These are phyloP conservation scores for Malus hybrid DNA, from an alignment of 331 rosid genomes.

Conservation along the genomic window DNA sequence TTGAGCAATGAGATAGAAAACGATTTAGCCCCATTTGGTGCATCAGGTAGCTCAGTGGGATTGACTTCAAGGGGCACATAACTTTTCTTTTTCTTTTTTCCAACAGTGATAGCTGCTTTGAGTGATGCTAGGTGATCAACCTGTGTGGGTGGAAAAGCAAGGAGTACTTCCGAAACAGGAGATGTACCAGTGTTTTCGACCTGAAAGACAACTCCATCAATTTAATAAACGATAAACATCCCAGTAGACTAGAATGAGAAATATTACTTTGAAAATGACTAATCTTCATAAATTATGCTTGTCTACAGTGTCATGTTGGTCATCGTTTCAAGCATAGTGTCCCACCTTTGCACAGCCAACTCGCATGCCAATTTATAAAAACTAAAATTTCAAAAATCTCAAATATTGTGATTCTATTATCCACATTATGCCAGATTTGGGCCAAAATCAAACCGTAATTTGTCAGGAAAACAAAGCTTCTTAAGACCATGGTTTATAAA, in stretches of 20 bases:
- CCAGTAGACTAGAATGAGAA: neutral
- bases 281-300: neutral
- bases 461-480: neutral
- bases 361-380: neutral
- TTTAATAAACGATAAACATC: neutral
- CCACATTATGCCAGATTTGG: neutral
- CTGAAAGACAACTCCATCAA: slow-evolving; percentile 36
- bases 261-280: neutral
- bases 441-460: neutral
- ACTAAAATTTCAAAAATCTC: neutral
- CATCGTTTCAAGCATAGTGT: neutral
- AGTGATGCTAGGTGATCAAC: slow-evolving; percentile 59
- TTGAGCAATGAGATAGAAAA: slow-evolving; percentile 53
- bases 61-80: slow-evolving; percentile 79
- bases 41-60: slow-evolving; percentile 53
- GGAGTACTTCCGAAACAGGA: slow-evolving; percentile 64
- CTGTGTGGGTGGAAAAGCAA: slow-evolving; percentile 81
- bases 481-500: neutral
- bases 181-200: slow-evolving; percentile 67
- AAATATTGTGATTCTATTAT: neutral
- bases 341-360: neutral
- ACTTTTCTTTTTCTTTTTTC: slow-evolving; percentile 71
- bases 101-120: slow-evolving; percentile 62
- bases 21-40: slow-evolving; percentile 78
- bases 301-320: neutral